Evolutionary conservation across 1,139 yeast species (phyloP), one percentile per base, ranked within the genome.

Genomic region (Magnusiomyces suaveolens): DNA sequence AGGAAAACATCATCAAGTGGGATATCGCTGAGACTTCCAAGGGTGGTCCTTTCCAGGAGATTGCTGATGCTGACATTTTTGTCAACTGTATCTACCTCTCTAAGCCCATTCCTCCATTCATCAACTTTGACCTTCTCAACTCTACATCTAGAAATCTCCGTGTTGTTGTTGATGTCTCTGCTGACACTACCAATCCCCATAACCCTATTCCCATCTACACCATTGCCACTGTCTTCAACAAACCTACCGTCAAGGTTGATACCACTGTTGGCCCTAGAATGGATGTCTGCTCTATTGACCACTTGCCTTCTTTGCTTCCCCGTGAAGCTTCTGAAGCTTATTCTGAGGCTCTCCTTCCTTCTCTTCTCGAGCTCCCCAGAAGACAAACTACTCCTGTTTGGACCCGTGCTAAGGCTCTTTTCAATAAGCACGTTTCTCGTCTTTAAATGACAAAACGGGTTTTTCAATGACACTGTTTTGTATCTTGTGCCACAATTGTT

Each of bases 161-260:
- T 70, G 87, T 94, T 23, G 88, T 94, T 60, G 97, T 92, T 53
- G 98, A 92, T 71, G 98, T 92, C 56, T 87, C 96, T 56, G 98
- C 98, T 57, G 98, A 94, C 73, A 92, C 97, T 52, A 92, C 98
- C 55, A 94, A 92, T 72, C 97, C 97, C 58, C 94, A 89, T 76
- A 92, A 92, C 74, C 98, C 98, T 58, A 81, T 92, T 60, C 98
- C 98, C 60, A 92, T 92, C 56, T 94, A 92, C 72, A 76, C 81
- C 38, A 77, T 87, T 62, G 95, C 96, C 56, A 92, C 98, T 36
- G 90, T 85, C 16, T 92, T 92, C 74, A 80, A 81, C 62, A 81
- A 87, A 63, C 99, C 98, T 62, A 89, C 96, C 8, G 97, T 87
- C 48, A 72, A 73, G 16, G 97, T 90, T 49, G 80, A 82, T 60